These are phyloP conservation scores for Streptanthus diversifolius DNA, from an alignment of 345 rosid species.

Conservation along the genomic window DNA sequence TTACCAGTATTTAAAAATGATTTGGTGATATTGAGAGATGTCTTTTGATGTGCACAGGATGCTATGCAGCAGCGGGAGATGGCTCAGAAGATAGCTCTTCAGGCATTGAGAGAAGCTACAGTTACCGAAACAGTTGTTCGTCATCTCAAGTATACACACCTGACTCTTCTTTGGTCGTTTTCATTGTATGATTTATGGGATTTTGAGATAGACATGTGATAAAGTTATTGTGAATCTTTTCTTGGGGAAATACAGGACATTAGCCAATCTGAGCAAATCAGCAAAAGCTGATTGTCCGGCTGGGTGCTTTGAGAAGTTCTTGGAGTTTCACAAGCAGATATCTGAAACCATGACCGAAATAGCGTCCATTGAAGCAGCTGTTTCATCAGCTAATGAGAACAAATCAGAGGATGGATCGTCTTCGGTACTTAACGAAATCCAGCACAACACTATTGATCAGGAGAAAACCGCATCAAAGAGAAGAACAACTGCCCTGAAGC, in stretches of 20 bases:
- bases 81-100: constrained; percentile 87
- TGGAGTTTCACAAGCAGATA: constrained; percentile 80
- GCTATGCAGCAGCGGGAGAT: constrained; percentile 79
- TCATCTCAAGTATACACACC: constrained; percentile 74
- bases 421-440: constrained; percentile 46
- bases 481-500: constrained; percentile 42
- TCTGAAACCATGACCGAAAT: constrained; percentile 58
- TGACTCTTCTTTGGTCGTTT: neutral
- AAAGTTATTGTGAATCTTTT: constrained; percentile 1
- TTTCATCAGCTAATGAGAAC: constrained; percentile 37
- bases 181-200: neutral
- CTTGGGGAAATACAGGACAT: constrained; percentile 42
- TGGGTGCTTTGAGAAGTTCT: constrained; percentile 64
- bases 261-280: constrained; percentile 62
- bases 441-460: constrained; percentile 52
- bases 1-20: neutral
- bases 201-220: neutral
- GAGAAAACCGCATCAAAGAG: constrained; percentile 43
- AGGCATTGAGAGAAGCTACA: constrained; percentile 84
- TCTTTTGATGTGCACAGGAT: constrained; percentile 51
- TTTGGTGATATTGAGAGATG: constrained; percentile 2
- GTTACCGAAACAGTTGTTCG: constrained; percentile 74
- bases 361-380: constrained; percentile 64
- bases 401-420: constrained; percentile 40
- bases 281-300: constrained; percentile 84